These are phyloP conservation scores for Penicillium olsonii DNA, from an alignment of 2,329 filamentous ascomycete species.

Conservation along the genomic window DNA sequence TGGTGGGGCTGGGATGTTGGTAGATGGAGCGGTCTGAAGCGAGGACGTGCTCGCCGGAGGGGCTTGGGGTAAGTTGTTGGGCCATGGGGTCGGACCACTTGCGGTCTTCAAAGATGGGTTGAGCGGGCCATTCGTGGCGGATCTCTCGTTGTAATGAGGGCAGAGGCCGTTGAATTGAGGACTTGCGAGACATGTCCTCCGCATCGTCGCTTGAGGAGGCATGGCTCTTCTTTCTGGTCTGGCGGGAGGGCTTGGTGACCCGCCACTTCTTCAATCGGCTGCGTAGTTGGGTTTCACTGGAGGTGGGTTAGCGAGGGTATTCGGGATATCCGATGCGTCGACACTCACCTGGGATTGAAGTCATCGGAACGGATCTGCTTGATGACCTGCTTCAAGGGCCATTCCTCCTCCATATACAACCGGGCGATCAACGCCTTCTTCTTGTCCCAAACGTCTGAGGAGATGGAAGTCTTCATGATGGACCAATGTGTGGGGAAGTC, in stretches of 20 bases:
- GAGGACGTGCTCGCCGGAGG: constrained; percentile 24
- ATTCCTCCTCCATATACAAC: constrained; percentile 47
- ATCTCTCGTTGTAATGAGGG: constrained; percentile 6
- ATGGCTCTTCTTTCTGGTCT: constrained; percentile 43
- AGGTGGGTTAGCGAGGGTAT: not conserved
- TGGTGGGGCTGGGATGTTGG: constrained; percentile 20
- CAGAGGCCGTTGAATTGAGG: constrained; percentile 10
- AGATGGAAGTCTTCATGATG: constrained; percentile 46
- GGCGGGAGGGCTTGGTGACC: constrained; percentile 47
- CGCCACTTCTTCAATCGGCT: constrained; percentile 49
- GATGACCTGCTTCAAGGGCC: constrained; percentile 48
- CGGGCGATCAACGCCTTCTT: constrained; percentile 44
- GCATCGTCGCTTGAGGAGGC: constrained; percentile 23
- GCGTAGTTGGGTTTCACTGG: constrained; percentile 47
- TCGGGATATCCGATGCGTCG: not conserved
- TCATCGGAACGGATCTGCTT: constrained; percentile 45
- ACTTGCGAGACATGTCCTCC: constrained; percentile 14
- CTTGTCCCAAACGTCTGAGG: constrained; percentile 47
- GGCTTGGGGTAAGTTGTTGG: constrained; percentile 27
- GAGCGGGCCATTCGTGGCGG: constrained; percentile 16
- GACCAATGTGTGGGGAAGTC: constrained; percentile 2
- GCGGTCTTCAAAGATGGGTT: constrained; percentile 14
- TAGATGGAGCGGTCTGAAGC: constrained; percentile 25
- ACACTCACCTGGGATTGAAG: constrained; percentile 45
- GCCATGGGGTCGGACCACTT: constrained; percentile 24